Evolutionary conservation across 78 protist species (phyloP), one percentile per base, ranked within the genome.

Genomic region (Cavenderia fasciculata): DNA sequence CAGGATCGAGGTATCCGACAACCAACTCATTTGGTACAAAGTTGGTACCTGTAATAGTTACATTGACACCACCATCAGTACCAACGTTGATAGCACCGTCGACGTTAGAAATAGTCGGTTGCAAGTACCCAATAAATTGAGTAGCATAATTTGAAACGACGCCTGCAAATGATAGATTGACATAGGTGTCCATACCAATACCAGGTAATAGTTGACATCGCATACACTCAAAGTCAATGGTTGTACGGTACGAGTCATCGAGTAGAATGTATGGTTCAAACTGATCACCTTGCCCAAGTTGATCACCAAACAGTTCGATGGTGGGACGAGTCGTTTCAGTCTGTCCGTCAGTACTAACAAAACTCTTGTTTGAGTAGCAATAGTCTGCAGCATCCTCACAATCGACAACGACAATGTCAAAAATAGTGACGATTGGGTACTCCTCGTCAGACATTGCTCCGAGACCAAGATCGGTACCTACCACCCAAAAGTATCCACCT

Each of bases 391-490:
- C 72, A 63, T 12, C 21, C 2, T 33, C 47, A 36, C 72, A 63
- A 5, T 63, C 29, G 21, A 63, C 72, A 5, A 47, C 1, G 47
- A 63, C 2, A 21, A 5, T 40, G 18, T 2, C 4, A n/a, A 16
- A 38, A 4, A 63, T 2, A 12, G 36, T 63, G 19, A 63, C 21
- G 72, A 38, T 63, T 49, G 54, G 54, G 72, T n/a, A 63, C 27
- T 21, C 10, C 1, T 19, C n/a, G 19, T 5, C 18, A 27, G 51
- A 43, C 21, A 40, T 19, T 7, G 72, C n/a, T n/a, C n/a, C n/a
- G n/a, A n/a, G 72, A 40, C 72, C 72, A 21, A 63, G 72, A 21
- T 63, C 72, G 12, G 72, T n/a, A 19, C 72, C 72, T n/a, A 63
- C 72, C 2, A 63, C 72, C 72, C 72, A 63, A 47, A 63, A 63